Evolutionary conservation across 2,329 filamentous ascomycete species (phyloP).

Genomic region (Cladosporium sp.): DNA sequence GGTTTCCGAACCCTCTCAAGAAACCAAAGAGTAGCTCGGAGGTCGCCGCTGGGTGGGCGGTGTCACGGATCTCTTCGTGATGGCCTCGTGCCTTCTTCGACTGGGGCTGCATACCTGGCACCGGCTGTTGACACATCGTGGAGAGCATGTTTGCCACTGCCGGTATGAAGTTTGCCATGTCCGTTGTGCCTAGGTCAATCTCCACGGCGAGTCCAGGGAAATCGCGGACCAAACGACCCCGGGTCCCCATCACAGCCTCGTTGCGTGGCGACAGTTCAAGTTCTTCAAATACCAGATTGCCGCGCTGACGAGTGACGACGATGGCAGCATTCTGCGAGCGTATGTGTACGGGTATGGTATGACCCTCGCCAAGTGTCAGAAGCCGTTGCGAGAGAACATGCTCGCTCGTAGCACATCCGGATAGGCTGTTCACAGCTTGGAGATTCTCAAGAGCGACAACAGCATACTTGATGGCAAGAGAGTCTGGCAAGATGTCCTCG

Average conservation of each 20-base stretch:
- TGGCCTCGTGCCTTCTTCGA: constrained; percentile 51
- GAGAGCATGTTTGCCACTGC: constrained; percentile 16
- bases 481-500: constrained; percentile 13
- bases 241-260: constrained; percentile 46
- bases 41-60: constrained; percentile 51
- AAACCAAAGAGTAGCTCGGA: constrained; percentile 55
- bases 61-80: constrained; percentile 53
- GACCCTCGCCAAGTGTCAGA: constrained; percentile 1
- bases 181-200: neutral
- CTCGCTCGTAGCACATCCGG: neutral
- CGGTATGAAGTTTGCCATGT: constrained; percentile 21
- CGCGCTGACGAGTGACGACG: constrained; percentile 17
- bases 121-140: constrained; percentile 18
- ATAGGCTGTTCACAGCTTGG: constrained; percentile 23
- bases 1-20: constrained; percentile 48
- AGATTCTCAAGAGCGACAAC: constrained; percentile 20
- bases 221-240: constrained; percentile 50
- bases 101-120: constrained; percentile 16
- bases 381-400: constrained; percentile 11
- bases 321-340: constrained; percentile 21
- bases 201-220: constrained; percentile 46
- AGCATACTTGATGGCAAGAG: constrained; percentile 25
- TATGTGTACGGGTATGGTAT: neutral
- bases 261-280: constrained; percentile 55
- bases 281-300: constrained; percentile 47